Evolutionary conservation across 2,329 filamentous ascomycete genomes (phyloP), one percentile per base, ranked within the genome.

Genomic region (Thielaviopsis punctulata): DNA sequence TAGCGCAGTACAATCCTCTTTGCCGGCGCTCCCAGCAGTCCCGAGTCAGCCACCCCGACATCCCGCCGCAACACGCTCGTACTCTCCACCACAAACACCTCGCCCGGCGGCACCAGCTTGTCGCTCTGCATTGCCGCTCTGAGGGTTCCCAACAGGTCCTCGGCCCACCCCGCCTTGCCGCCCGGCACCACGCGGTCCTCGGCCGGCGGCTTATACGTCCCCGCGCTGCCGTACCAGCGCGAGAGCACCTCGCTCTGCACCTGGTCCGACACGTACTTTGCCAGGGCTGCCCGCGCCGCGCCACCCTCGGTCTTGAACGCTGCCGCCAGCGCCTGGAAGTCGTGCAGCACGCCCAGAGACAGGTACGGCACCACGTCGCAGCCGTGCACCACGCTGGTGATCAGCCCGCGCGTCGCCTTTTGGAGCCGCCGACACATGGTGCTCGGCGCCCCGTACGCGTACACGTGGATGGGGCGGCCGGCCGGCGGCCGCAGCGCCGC

Each of bases 401-500:
- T 82, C 7, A 89, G 71, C 1, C 82, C 84, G 13, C 81, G 73
- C 0, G 84, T 88, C 10, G 80, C 80, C 54, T 76, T 75, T 43
- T 83, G 77, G 7, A 89, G 71, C 2, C 79, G 76, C 0, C 81
- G 72, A 0, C 82, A 85, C 73, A 88, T 78, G 13, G 81, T 82
- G 0, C 82, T 77, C 0, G 84, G 83, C 1, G 84, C 80, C 0
- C 84, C 84, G 61, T 87, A 89, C 6, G 84, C 81, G 61, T 86
- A 89, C 12, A 87, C 84, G 59, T 89, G 84, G 19, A 88, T 82
- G 2, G 82, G 80, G 0, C 84, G 75, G 15, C 80, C 78, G 0
- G 80, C 59, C 0, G 84, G 84, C 18, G 68, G 64, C 13, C 61
- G 57, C 25, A 60, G 55, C 2, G 56, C 58, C 6, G 47, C 47